phyloP scores from a whole-genome alignment of 176 grass and related monocot genomes.

The Panicum miliaceum region DNA sequence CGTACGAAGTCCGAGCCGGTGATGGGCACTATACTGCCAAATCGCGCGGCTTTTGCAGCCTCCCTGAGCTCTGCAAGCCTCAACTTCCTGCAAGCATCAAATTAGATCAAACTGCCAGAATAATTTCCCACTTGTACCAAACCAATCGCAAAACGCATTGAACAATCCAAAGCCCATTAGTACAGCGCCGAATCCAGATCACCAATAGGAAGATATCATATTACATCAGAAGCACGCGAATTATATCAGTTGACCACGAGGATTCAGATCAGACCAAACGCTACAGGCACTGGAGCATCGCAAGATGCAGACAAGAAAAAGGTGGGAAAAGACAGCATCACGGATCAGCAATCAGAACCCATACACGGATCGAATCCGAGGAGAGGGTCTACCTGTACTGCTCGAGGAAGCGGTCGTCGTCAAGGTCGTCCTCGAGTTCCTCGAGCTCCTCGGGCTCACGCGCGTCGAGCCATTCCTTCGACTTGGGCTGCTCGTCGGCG shows the following conservation, averaged over 20 bases:
- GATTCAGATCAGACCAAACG: slow-evolving; percentile 7
- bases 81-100: slow-evolving; percentile 64
- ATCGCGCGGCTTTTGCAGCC: slow-evolving; percentile 62
- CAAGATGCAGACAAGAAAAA: neutral
- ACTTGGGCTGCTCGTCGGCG: slow-evolving; percentile 70
- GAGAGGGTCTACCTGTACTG: slow-evolving; percentile 69
- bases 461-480: slow-evolving; percentile 82
- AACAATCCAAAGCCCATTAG: neutral
- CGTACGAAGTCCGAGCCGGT: slow-evolving; percentile 88
- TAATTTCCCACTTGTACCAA: neutral
- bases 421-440: slow-evolving; percentile 88
- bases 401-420: slow-evolving; percentile 95
- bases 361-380: slow-evolving; percentile 7
- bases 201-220: neutral
- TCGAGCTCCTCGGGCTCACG: slow-evolving; percentile 80
- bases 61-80: slow-evolving; percentile 87
- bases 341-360: slow-evolving; percentile 25
- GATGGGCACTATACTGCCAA: slow-evolving; percentile 70
- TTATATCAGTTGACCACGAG: neutral
- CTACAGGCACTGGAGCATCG: neutral
- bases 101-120: neutral
- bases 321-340: neutral
- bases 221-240: slow-evolving; percentile 1
- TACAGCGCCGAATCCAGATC: slow-evolving; percentile 2
- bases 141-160: neutral